phyloP scores from a whole-genome alignment of 1,284 basidiomycete species.

The Leccinum pachyderme region DNA sequence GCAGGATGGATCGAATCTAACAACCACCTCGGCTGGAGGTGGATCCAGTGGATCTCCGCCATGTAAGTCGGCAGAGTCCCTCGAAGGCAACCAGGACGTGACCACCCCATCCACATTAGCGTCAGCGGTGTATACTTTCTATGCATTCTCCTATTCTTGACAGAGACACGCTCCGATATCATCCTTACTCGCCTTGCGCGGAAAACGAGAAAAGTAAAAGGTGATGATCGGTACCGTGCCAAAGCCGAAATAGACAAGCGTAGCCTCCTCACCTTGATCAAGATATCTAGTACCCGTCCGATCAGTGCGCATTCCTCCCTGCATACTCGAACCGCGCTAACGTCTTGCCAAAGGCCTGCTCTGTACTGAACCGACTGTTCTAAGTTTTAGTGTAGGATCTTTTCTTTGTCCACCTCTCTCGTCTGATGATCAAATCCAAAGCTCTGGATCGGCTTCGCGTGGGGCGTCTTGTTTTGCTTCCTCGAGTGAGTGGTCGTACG shows the following conservation, averaged over 20 bases:
- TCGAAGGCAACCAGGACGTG: neutral
- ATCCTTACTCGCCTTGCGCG: slow-evolving; percentile 46
- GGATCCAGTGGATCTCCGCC: slow-evolving; percentile 69
- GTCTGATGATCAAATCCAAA: slow-evolving; percentile 20
- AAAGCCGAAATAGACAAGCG: slow-evolving; percentile 49
- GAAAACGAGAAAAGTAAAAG: slow-evolving; percentile 45
- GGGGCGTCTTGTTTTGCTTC: slow-evolving; percentile 62
- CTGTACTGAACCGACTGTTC: slow-evolving; percentile 60
- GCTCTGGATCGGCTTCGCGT: slow-evolving; percentile 61
- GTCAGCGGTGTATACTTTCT: slow-evolving; percentile 35
- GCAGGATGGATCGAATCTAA: slow-evolving; percentile 59
- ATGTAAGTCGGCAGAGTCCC: slow-evolving; percentile 35
- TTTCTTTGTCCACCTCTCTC: neutral
- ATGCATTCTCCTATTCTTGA: slow-evolving; percentile 39
- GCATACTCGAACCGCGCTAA: slow-evolving; percentile 8
- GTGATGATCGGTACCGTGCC: slow-evolving; percentile 47
- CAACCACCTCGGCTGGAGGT: slow-evolving; percentile 54
- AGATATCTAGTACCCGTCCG: slow-evolving; percentile 52
- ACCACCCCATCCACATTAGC: slow-evolving; percentile 23
- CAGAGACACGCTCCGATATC: slow-evolving; percentile 48
- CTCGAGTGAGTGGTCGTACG: slow-evolving; percentile 40
- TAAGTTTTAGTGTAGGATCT: slow-evolving; percentile 48
- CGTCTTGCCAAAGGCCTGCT: slow-evolving; percentile 41
- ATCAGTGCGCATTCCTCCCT: slow-evolving; percentile 38
- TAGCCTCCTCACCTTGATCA: slow-evolving; percentile 44